Base-by-base conservation (phyloP, 768 basidiomycete species). In the Trametopsis cervina region DNA sequence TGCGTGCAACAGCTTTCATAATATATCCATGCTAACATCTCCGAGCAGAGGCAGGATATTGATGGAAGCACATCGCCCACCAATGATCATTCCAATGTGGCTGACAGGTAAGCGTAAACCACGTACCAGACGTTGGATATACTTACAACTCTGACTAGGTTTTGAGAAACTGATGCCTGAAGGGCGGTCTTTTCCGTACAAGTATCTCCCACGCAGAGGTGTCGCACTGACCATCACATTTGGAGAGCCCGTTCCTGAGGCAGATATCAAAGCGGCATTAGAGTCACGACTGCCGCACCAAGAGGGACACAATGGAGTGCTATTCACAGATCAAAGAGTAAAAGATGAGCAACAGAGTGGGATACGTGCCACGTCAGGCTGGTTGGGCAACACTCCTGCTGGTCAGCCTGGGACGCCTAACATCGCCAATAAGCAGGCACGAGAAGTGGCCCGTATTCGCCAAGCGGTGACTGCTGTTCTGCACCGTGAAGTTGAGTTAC, bases 111-210 rank as follows among this genome's bases (percentile, higher is more conserved):
- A n/a, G 69, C 49, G 12, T n/a, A n/a, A n/a, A 38, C 6, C 13
- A 15, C 11, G 27, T 20, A 10, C 10, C 7, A 6, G 17, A 2
- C 9, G 2, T 18, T 4, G 24, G 15, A n/a, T n/a, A 4, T 7
- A 7, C 18, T 24, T 37, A 13, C 18, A 29, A 15, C 9, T n/a
- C n/a, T n/a, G n/a, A n/a, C 15, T 54, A 84, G 83, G 83, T 3
- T 96, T 94, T 55, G 89, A 98, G 59, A 72, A 79, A 53, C 69
- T 96, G 15, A 94, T 98, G 92, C 89, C 90, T 37, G 92, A 91
- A 65, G 80, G 83, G 24, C 81, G 93, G 17, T 57, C 70, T 1
- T 84, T 78, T 57, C 92, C 91, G 2, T 77, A 73, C 70, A 89
- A 85, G 52, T 83, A 75, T 61, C 49, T 85, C 56, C 81, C 94